These are phyloP conservation scores for Henckelia pumila DNA, from an alignment of 257 asterid species.

Conservation along the genomic window DNA sequence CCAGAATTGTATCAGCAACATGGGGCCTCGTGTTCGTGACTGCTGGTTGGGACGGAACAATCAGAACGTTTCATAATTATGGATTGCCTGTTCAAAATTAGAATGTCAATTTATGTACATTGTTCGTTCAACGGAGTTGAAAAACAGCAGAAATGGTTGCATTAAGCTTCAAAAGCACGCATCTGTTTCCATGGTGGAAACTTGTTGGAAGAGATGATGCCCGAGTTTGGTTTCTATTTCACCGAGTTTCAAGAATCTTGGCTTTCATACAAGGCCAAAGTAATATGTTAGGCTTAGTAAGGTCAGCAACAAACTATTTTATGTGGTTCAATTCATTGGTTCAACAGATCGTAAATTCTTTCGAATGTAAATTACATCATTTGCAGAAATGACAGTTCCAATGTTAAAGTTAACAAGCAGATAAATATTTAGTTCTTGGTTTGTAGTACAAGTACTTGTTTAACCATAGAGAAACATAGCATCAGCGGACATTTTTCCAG, in stretches of 20 bases:
- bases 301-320: not conserved
- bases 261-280: not conserved
- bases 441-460: not conserved
- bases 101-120: conserved; percentile 7
- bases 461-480: not conserved
- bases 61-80: conserved; percentile 74
- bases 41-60: conserved; percentile 62
- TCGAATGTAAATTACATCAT: not conserved
- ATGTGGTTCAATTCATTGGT: not conserved
- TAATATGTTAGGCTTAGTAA: conserved; percentile 24
- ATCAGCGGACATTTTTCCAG: not conserved
- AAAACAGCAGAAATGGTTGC: not conserved
- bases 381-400: not conserved
- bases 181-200: not conserved
- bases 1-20: conserved; percentile 27
- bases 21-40: conserved; percentile 80
- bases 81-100: conserved; percentile 58
- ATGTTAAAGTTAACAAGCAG: not conserved
- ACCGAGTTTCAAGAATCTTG: conserved; percentile 9
- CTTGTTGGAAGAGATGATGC: not conserved
- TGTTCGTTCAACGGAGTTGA: not conserved
- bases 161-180: not conserved
- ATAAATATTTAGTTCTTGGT: not conserved
- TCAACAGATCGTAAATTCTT: not conserved
- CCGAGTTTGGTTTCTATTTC: not conserved